phyloP scores from a whole-genome alignment of 208 protist species.

The Leishmania tropica region DNA sequence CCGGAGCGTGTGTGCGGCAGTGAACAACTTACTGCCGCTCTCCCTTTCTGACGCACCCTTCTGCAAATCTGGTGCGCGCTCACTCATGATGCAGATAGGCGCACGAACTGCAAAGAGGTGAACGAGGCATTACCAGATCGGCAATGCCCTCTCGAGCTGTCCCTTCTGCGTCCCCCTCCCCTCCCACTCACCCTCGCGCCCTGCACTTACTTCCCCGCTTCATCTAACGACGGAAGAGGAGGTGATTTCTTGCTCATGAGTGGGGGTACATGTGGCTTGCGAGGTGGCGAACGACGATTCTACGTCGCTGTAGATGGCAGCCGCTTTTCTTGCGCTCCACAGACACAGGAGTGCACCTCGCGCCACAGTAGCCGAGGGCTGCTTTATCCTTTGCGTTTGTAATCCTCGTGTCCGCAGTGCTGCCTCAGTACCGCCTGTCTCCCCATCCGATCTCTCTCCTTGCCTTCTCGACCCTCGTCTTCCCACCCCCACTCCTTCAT shows the following conservation, averaged over 20 bases:
- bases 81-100: not conserved
- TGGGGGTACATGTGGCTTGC: not conserved
- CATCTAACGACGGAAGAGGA: not conserved
- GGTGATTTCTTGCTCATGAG: not conserved
- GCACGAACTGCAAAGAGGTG: not conserved
- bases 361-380: not conserved
- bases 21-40: not conserved
- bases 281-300: not conserved
- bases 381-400: not conserved
- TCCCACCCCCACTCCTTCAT: not conserved
- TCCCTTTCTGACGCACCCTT: not conserved
- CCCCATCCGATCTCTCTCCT: not conserved
- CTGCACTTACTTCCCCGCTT: not conserved
- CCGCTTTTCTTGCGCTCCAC: not conserved
- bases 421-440: not conserved
- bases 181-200: too few species aligned
- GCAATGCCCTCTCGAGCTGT: not conserved
- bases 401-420: not conserved
- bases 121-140: not conserved
- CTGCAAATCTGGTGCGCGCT: too few species aligned
- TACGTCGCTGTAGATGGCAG: not conserved
- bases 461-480: not conserved
- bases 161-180: not conserved
- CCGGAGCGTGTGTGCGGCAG: not conserved
- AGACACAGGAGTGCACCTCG: not conserved